Evolutionary conservation across 2,329 filamentous ascomycete genomes (phyloP), one percentile per base, ranked within the genome.

Genomic region (Monosporascus sp.): DNA sequence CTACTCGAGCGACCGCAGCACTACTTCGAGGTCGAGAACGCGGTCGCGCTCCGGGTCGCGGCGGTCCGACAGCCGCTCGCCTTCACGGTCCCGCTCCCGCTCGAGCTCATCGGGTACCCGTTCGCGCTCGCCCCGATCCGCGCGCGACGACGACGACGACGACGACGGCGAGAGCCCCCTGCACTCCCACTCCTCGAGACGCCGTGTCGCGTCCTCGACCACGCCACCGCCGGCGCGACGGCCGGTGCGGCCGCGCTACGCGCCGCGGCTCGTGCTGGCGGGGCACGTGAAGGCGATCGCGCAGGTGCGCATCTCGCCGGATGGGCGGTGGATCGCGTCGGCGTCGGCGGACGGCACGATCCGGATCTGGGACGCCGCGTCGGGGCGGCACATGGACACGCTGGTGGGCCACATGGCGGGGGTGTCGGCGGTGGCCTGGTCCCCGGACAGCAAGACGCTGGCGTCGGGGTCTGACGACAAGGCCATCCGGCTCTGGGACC

Each of bases 401-500:
- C 83, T 99, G 24, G 89, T 96, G 64, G 94, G 92, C 6, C 94
- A 99, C 72, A 82, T 97, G 67, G 92, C 93, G 0, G 94, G 94
- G 55, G 84, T 99, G 18, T 96, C 89, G 35, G 93, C 91, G 39
- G 80, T 99, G 47, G 87, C 92, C n/a, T 99, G 94, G 94, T 87
- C 87, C 55, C 92, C 93, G 0, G 91, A 97, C 69, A 90, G 88
- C 56, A 85, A 85, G 61, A 90, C 89, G 3, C 80, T 99, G 47
- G 94, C 93, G 4, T 93, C 90, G 9, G 94, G 93, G 24, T 93
- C 89, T 5, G 94, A 99, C 71, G 94, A 99, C 78, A 99, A 99
- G 73, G 85, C 88, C 1, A 97, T 99, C 58, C 84, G 94, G 2
- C 76, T 99, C 1, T 99, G 94, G 94, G 89, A 97, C 65, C 74